phyloP scores from a whole-genome alignment of 1,284 basidiomycete genomes.

The Microbotryum silenes-acaulis region DNA sequence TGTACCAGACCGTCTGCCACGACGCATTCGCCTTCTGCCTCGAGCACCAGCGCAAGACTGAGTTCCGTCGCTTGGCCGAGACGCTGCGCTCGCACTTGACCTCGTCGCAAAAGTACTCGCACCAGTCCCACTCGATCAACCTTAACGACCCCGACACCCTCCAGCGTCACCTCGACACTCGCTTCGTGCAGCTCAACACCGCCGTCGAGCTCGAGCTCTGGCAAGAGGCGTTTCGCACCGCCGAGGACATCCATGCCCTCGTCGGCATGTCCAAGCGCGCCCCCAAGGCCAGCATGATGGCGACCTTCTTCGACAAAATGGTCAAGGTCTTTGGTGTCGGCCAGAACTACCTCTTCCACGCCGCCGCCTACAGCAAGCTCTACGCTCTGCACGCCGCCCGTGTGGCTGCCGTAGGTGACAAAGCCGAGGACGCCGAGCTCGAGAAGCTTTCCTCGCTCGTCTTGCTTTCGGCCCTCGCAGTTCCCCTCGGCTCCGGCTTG shows the following conservation, averaged over 20 bases:
- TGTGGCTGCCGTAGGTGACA: conserved; percentile 56
- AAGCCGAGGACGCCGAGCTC: conserved; percentile 61
- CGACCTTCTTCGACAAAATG: conserved; percentile 97
- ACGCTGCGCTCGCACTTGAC: conserved; percentile 89
- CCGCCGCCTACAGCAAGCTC: conserved; percentile 90
- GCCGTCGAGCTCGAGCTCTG: conserved; percentile 97
- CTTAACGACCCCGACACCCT: conserved; percentile 92
- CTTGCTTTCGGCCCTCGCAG: conserved; percentile 84
- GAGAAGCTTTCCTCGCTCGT: conserved; percentile 82
- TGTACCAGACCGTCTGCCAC: conserved; percentile 93
- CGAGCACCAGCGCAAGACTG: conserved; percentile 87
- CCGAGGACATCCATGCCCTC: conserved; percentile 96
- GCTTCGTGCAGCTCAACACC: conserved; percentile 95
- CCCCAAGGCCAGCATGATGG: conserved; percentile 91
- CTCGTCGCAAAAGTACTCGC: conserved; percentile 91
- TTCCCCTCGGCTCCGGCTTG: conserved; percentile 67
- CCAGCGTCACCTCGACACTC: conserved; percentile 93
- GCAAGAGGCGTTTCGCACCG: conserved; percentile 98
- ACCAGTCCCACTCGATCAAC: conserved; percentile 96
- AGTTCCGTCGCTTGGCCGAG: conserved; percentile 95
- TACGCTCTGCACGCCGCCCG: conserved; percentile 48
- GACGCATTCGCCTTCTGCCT: conserved; percentile 97
- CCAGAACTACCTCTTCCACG: conserved; percentile 84
- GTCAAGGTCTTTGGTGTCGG: conserved; percentile 91
- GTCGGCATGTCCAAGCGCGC: conserved; percentile 59